phyloP scores from a whole-genome alignment of 768 basidiomycete genomes.

The Boletus bicolor region DNA sequence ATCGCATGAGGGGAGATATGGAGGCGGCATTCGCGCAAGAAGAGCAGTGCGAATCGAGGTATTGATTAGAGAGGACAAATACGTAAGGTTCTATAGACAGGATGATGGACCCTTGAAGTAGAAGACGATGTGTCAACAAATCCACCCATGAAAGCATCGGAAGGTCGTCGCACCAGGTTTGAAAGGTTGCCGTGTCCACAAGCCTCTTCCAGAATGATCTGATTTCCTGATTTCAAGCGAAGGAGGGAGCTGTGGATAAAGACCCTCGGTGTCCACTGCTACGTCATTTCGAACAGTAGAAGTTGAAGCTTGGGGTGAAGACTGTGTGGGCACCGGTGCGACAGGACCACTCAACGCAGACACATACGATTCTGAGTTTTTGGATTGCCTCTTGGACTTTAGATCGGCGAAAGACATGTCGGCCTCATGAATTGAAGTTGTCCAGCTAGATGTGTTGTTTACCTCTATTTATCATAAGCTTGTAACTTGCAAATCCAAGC shows the following conservation, averaged over 20 bases:
- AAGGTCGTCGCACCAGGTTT: slow-evolving; percentile 35
- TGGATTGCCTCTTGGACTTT: slow-evolving; percentile 29
- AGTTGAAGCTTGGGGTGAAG: slow-evolving; percentile 21
- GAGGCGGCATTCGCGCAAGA: slow-evolving; percentile 50
- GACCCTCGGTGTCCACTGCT: slow-evolving; percentile 3
- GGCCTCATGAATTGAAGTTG: neutral
- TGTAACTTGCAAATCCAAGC: neutral
- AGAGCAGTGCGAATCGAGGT: slow-evolving; percentile 66
- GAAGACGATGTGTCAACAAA: neutral
- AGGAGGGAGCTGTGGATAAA: slow-evolving; percentile 36
- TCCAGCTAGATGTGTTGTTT: neutral
- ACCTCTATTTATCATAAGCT: slow-evolving; percentile 3
- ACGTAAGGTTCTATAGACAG: slow-evolving; percentile 58
- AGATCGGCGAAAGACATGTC: slow-evolving; percentile 37
- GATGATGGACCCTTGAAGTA: slow-evolving; percentile 52
- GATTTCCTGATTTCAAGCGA: slow-evolving; percentile 40
- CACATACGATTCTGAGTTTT: slow-evolving; percentile 36
- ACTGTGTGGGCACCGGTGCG: slow-evolving; percentile 22
- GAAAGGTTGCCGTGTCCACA: slow-evolving; percentile 39
- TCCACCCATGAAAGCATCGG: neutral
- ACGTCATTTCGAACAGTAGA: neutral
- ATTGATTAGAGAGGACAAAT: slow-evolving; percentile 59
- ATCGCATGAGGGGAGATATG: slow-evolving; percentile 53
- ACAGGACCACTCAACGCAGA: slow-evolving; percentile 26
- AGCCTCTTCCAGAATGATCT: slow-evolving; percentile 40